Conservation (phyloP, 2,329 filamentous ascomycete species). For the Ophiostoma pallidulum region DNA sequence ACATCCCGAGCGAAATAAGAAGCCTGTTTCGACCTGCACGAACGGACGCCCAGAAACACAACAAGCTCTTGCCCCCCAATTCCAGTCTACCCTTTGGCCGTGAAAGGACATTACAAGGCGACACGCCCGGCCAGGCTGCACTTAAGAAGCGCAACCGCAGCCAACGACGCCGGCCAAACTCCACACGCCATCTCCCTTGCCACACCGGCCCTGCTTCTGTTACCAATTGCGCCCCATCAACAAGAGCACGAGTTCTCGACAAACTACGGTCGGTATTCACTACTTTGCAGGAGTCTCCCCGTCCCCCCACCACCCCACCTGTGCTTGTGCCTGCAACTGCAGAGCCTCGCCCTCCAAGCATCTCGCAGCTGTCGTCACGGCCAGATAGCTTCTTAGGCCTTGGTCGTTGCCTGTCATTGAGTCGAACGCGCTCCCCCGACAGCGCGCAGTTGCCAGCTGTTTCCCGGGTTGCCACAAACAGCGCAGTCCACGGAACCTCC, state of each 20-base stretch:
- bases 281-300: background rate
- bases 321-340: background rate
- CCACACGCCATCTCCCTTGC: background rate
- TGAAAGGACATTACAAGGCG: background rate
- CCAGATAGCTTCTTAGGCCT: constrained; percentile 17
- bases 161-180: background rate
- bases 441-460: background rate
- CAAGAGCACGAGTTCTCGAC: constrained; percentile 18
- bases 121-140: background rate
- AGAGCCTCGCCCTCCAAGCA: background rate
- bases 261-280: constrained; percentile 24
- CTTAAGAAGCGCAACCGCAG: background rate
- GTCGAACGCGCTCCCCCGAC: constrained; percentile 1
- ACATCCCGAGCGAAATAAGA: constrained; percentile 30
- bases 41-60: background rate
- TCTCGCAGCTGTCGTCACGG: constrained; percentile 12
- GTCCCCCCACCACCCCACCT: background rate
- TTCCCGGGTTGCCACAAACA: too few relatives aligned
- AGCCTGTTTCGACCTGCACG: constrained; percentile 9
- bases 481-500: background rate
- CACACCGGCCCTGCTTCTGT: background rate
- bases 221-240: background rate
- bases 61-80: background rate
- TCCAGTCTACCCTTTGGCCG: background rate
- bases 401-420: constrained; percentile 19